Evolutionary conservation across 768 basidiomycete genomes (phyloP).

Genomic region (Mrakia frigida): DNA sequence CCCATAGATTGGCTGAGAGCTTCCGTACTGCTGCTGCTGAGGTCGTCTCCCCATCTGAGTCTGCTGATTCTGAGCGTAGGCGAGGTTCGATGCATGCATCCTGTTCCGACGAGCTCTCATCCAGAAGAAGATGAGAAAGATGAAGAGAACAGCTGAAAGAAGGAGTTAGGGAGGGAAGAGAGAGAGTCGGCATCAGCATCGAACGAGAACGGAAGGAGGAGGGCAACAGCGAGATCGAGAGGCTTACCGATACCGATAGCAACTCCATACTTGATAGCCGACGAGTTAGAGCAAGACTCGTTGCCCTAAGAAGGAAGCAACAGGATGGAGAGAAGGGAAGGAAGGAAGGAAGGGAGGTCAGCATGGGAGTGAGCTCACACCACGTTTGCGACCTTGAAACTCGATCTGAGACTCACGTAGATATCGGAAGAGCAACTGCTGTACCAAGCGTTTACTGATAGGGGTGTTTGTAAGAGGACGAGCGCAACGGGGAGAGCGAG

Average conservation of each 20-base stretch:
- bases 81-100: neutral
- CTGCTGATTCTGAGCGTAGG: constrained; percentile 5
- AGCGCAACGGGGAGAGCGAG: neutral
- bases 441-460: neutral
- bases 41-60: neutral
- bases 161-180: neutral
- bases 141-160: constrained; percentile 4
- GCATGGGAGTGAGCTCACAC: neutral
- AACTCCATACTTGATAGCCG: neutral
- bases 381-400: neutral
- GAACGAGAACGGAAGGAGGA: neutral
- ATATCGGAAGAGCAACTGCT: neutral
- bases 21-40: neutral
- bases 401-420: neutral
- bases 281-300: neutral
- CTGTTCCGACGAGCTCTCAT: neutral
- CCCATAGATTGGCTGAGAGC: neutral
- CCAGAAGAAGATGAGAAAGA: neutral
- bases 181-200: neutral
- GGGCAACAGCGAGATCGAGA: neutral
- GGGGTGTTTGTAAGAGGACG: neutral
- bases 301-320: neutral
- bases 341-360: neutral
- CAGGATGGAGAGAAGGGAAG: neutral
- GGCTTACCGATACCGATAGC: neutral